Conservation (phyloP, 345 rosid species). For the Citrus inodora region DNA sequence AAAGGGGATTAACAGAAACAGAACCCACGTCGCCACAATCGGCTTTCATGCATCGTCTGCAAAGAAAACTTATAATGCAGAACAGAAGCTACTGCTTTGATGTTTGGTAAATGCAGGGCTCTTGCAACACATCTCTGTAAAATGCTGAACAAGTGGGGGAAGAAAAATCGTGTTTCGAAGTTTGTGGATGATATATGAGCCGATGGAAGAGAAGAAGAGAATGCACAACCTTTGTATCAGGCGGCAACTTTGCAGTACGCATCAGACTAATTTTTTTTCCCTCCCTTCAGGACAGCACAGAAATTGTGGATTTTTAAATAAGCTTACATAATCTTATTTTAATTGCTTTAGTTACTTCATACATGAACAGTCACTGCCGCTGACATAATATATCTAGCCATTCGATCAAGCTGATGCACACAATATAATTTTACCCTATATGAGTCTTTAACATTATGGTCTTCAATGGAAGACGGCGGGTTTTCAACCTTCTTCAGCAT, state of each 20-base stretch:
- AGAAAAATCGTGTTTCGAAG: neutral
- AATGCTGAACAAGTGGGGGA: neutral
- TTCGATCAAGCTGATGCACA: neutral
- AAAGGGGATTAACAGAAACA: too few species aligned
- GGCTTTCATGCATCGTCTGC: too few species aligned
- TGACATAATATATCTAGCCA: neutral
- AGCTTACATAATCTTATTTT: too few species aligned
- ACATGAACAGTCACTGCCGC: neutral
- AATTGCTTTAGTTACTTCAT: neutral
- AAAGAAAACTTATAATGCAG: neutral
- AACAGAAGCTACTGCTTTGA: neutral
- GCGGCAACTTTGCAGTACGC: too few species aligned
- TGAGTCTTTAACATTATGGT: neutral
- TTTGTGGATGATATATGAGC: neutral
- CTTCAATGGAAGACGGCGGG: neutral
- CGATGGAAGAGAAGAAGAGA: neutral
- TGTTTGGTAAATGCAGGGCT: neutral
- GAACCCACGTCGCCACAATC: neutral
- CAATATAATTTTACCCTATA: neutral
- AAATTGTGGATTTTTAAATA: neutral
- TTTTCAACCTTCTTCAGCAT: constrained; percentile 38
- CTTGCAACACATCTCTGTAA: neutral
- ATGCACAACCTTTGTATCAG: too few species aligned
- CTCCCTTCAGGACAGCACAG: neutral
- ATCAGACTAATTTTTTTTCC: too few species aligned